These are phyloP conservation scores for Mallotus nudiflorus DNA, from an alignment of 345 rosid genomes.

Conservation along the genomic window DNA sequence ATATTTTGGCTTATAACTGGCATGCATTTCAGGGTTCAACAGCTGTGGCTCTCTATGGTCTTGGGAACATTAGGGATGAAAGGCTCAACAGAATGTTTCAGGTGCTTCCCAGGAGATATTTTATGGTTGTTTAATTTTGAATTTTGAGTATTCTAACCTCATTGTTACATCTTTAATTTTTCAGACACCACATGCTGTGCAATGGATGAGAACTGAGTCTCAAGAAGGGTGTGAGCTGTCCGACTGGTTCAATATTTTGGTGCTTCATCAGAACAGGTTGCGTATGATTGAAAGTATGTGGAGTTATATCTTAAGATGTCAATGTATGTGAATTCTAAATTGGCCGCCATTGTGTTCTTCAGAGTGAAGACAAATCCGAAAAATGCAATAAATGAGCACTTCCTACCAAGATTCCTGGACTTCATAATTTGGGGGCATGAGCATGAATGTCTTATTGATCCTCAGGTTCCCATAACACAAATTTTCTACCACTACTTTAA, in stretches of 20 bases:
- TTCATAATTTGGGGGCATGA: conserved; percentile 98
- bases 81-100: conserved; percentile 98
- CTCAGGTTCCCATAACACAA: conserved; percentile 57
- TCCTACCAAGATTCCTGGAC: conserved; percentile 91
- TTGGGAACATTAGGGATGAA: conserved; percentile 97
- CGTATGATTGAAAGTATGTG: conserved; percentile 5
- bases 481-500: conserved; percentile 1
- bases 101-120: conserved; percentile 38
- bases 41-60: conserved; percentile 93
- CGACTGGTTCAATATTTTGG: conserved; percentile 97
- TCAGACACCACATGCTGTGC: conserved; percentile 97
- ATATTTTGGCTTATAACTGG: conserved; percentile 12
- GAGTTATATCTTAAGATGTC: not conserved
- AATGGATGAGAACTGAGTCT: conserved; percentile 99
- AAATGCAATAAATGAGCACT: conserved; percentile 97
- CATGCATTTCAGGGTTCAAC: conserved; percentile 72
- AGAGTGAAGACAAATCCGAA: conserved; percentile 96
- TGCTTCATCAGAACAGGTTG: conserved; percentile 98
- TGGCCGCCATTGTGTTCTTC: conserved; percentile 23
- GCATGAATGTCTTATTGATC: conserved; percentile 94
- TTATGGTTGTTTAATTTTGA: conserved; percentile 15
- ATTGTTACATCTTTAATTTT: conserved; percentile 24
- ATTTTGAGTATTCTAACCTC: conserved; percentile 15
- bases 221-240: conserved; percentile 79
- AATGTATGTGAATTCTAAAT: not conserved